Base-by-base conservation (phyloP, 164 flowering plant genomes). In the Pachysandra terminalis region DNA sequence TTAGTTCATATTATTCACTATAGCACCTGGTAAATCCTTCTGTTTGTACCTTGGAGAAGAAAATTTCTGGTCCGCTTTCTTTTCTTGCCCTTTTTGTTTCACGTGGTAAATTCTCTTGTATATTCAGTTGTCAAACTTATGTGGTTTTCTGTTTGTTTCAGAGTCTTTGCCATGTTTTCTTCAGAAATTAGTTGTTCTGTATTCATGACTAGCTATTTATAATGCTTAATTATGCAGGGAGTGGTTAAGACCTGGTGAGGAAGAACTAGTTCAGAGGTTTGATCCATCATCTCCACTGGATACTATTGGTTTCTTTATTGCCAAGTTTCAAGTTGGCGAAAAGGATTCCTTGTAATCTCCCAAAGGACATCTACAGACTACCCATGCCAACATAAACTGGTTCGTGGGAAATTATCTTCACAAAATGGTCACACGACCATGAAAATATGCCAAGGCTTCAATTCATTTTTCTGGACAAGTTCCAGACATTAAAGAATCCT, bases 261-360 rank as follows among this genome's bases (percentile, higher is more conserved):
- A 90, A 74, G 85, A 82, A 74, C 74, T 94, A 19, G 98, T 91
- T 67, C 98, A 94, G 76, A 86, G 96, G 78, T 92, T 95, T 76
- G 97, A 95, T 77, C 98, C 97, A 19, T 93, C 97, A 35, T 81
- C 97, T 40, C 58, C 87, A 13, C 87, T 88, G n/a, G 97, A 95
- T 64, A 92, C 96, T 19, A 95, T 92, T 37, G 97, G 97, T 26
- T 92, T 95, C 77, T 95, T 95, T 86, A 90, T 92, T 64, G 98
- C 98, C 60, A 95, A 95, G 79, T 95, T 92, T 45, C 61, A 19
- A 45, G 98, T 95, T 56, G 97, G 95, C 53, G 68, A 82, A 71
- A 91, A 89, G 74, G 86, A 84, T 59, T 57, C 22, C n/a, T 77
- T 68, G 72, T 24, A 32, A 22, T 60, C 8, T 26, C n/a, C n/a